Percentiles rank a stretch among this genome's conserved stretches.
Evolutionary conservation across 1,284 basidiomycete species (phyloP).

Genomic region (Mycena citricolor): DNA sequence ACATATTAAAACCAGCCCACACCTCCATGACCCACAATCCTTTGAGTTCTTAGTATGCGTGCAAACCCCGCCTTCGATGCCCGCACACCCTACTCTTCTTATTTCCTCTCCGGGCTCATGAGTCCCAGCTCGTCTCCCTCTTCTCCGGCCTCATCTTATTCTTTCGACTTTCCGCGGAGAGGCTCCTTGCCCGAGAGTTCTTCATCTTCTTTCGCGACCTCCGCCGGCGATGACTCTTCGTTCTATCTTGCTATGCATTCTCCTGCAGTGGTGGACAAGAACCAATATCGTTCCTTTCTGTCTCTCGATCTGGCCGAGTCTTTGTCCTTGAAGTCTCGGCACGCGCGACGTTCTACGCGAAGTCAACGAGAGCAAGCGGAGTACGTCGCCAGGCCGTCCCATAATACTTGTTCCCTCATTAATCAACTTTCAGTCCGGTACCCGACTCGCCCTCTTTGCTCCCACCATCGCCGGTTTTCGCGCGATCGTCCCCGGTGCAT

Average conservation of each 20-base stretch:
- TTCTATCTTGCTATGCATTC: conserved; percentile 28
- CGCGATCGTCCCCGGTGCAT: neutral
- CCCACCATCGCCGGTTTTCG: conserved; percentile 8
- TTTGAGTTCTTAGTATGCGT: no score
- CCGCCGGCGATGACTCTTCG: conserved; percentile 22
- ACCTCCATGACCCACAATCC: no score
- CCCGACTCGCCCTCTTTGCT: neutral
- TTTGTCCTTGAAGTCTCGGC: conserved; percentile 41
- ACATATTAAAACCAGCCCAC: no score
- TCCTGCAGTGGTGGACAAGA: conserved; percentile 29
- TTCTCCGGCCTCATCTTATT: conserved; percentile 32
- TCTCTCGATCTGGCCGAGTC: neutral
- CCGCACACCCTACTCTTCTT: conserved; percentile 3
- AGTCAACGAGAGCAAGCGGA: conserved; percentile 30
- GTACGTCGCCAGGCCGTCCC: no score
- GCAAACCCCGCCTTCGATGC: no score
- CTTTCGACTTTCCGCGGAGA: conserved; percentile 34
- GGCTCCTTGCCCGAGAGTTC: conserved; percentile 46
- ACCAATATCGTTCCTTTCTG: conserved; percentile 2
- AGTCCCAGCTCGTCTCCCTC: conserved; percentile 33
- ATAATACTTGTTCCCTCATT: neutral
- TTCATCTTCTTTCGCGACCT: conserved; percentile 28
- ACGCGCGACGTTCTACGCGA: conserved; percentile 27
- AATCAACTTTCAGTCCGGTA: neutral
- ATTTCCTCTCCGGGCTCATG: conserved; percentile 29